Conservation (phyloP, 805 yeast genomes). For the Millerago galiae region DNA sequence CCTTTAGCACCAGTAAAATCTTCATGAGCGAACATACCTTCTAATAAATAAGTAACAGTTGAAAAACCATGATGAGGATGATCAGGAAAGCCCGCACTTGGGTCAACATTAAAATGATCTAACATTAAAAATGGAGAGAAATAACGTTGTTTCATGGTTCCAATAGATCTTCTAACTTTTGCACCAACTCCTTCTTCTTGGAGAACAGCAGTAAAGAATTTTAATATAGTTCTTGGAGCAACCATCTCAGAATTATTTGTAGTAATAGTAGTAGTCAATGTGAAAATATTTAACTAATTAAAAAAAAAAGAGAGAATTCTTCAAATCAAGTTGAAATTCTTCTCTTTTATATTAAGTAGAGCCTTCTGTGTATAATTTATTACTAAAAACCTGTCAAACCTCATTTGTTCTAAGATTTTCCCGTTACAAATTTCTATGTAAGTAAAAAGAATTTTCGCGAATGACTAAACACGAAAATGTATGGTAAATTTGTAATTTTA, state of each 20-base stretch:
- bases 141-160: conserved; percentile 58
- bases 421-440: no score
- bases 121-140: conserved; percentile 79
- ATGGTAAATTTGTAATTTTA: no score
- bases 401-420: no score
- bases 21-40: conserved; percentile 71
- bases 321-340: no score
- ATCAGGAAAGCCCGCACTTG: conserved; percentile 73
- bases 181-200: conserved; percentile 91
- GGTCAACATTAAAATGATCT: conserved; percentile 65
- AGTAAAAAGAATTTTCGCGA: no score
- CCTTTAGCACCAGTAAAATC: conserved; percentile 87
- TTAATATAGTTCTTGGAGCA: conserved; percentile 40
- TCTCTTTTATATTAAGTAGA: no score
- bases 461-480: no score
- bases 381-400: no score
- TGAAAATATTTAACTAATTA: no score
- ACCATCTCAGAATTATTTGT: conserved; percentile 11
- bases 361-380: no score
- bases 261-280: no score
- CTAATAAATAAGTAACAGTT: conserved; percentile 62
- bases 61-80: conserved; percentile 84
- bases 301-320: no score
- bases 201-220: conserved; percentile 52
- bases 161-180: conserved; percentile 73